Evolutionary conservation across 2,329 filamentous ascomycete species (phyloP).

Genomic region (Scedosporium apiospermum): DNA sequence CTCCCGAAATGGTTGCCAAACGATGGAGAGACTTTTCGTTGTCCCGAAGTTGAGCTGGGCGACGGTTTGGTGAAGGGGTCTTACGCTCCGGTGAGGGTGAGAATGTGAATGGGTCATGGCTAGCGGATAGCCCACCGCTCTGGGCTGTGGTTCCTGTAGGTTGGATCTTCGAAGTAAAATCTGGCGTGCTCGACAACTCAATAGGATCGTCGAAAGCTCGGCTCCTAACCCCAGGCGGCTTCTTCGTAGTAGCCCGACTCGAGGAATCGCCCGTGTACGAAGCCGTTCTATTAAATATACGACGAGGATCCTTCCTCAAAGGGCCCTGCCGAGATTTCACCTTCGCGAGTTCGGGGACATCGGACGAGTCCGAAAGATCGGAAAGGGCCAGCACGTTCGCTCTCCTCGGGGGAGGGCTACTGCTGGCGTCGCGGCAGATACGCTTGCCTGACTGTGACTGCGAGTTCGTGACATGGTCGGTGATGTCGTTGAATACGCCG

Average conservation of each 20-base stretch:
- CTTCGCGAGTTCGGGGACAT: neutral
- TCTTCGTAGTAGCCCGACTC: slow-evolving; percentile 17
- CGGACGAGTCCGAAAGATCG: slow-evolving; percentile 1
- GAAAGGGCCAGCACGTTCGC: neutral
- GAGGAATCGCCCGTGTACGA: slow-evolving; percentile 18
- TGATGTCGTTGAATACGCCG: neutral
- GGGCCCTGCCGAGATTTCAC: neutral
- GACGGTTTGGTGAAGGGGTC: neutral
- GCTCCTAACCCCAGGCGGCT: neutral
- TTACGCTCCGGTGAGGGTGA: too few relatives aligned
- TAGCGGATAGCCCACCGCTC: neutral
- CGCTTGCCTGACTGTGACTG: neutral
- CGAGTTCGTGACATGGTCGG: neutral
- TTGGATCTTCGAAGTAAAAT: neutral
- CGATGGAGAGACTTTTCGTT: neutral
- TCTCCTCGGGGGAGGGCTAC: neutral
- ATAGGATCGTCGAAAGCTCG: slow-evolving; percentile 18
- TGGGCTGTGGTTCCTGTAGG: neutral
- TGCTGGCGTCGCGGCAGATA: neutral
- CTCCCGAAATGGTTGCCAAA: neutral
- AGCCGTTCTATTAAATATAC: neutral
- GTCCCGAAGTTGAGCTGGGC: neutral
- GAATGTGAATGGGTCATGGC: neutral
- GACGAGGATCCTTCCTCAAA: neutral
- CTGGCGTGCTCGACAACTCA: slow-evolving; percentile 27